Evolutionary conservation across 2,329 filamentous ascomycete species (phyloP), one percentile per base, ranked within the genome.

Genomic region (Escovopsis sp.): DNA sequence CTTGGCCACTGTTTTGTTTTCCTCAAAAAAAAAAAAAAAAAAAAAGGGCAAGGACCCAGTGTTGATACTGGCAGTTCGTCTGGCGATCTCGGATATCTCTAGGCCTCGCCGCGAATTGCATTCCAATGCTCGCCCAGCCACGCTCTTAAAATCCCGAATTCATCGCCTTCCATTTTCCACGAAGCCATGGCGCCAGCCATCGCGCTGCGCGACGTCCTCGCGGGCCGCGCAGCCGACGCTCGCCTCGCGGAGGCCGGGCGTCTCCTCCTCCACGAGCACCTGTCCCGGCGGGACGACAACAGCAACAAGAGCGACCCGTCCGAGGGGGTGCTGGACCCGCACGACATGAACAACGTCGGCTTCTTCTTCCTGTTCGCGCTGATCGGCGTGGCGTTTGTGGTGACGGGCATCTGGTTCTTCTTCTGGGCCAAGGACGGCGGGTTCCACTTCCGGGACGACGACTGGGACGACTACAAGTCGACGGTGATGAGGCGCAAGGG

Each of bases 401-500:
- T 84, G 4, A 74, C 70, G 0, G 75, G 72, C 23, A 86, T 96
- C 56, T 98, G 91, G 88, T 95, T 98, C 73, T 96, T 98, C 73
- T 94, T 94, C 72, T 93, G 85, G 83, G 89, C 89, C 44, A 89
- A 84, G 65, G 94, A 96, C 53, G 91, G 91, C 47, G 91, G 91
- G 12, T 95, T 96, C 67, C 68, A 83, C 49, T 96, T 87, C 71
- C 73, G 74, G 38, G 68, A 93, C 48, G 71, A 77, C 33, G 91
- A 98, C 63, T 98, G 91, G 89, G 89, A 96, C 6, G 91, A 98
- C 56, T 98, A 98, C 75, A 96, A 96, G 61, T 82, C 83, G 1
- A 95, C 89, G 0, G 91, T 98, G 2, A 65, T 98, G 38, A 76
- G 91, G 36, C 82, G 88, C 42, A 87, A 82, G 55, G 88, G 87